Base-by-base conservation (phyloP, 208 protist species). In the Balamuthia mandrillaris region DNA sequence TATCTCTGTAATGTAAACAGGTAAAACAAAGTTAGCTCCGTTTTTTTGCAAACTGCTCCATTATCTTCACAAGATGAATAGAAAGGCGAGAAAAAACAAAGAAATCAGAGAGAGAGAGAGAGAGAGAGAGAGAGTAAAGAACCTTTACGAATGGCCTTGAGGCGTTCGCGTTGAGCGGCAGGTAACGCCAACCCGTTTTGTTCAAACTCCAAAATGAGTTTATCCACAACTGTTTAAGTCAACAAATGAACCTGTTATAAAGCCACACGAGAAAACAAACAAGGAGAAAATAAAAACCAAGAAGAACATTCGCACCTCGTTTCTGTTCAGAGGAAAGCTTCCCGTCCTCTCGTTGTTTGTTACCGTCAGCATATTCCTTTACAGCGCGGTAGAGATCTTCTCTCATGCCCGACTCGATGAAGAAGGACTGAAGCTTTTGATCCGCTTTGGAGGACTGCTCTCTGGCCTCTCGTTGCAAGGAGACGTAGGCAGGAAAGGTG, bases 391-490 rank as follows among this genome's bases (percentile, higher is more conserved):
- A 12, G 18, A n/a, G 47, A 18, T 45, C 45, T 33, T 52, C 45
- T 44, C 66, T n/a, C 74, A 81, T 81, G 45, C 42, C 49, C 45
- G 74, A 81, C 27, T 81, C 74, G 35, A 81, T 81, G 44, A 18
- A 29, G 52, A 81, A 81, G 24, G 74, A 45, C 33, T 81, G 37
- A 16, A 81, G 24, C 74, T 81, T 58, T 52, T 81, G 39, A 41
- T 81, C 63, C 16, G 74, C 74, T 65, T 58, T 52, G 2, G 74
- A 65, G 51, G 37, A 51, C 51, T 45, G 49, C 1, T 81, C 39
- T 52, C 74, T 12, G 33, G 37, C 39, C 49, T 21, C 52, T n/a
- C 42, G 42, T 31, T 81, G 49, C 4, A 33, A 65, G 45, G 49
- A 35, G 31, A 81, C 74, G 37, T 81, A 81, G 31, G 51, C 44